Conservation (phyloP, 495 filamentous ascomycete species). For the Hypoxylon perforatum region DNA sequence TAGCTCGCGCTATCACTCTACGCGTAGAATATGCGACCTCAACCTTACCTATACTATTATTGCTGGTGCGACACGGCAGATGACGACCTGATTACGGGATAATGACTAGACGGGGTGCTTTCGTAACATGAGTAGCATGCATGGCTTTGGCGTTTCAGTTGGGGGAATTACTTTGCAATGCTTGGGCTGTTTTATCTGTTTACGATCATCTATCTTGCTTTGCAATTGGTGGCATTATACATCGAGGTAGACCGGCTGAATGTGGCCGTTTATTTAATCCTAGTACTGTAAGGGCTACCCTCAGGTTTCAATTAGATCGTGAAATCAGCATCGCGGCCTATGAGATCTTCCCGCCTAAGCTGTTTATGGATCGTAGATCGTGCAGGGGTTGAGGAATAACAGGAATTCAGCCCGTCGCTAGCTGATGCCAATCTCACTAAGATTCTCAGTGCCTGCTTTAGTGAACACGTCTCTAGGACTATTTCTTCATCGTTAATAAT, state of each 20-base stretch:
- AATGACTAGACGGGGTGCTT: conserved; percentile 1
- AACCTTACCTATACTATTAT: neutral
- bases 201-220: conserved; percentile 10
- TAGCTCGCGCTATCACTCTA: conserved; percentile 10
- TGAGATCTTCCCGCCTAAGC: neutral
- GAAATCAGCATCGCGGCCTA: conserved; percentile 2
- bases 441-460: conserved; percentile 9
- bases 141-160: conserved; percentile 39
- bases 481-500: neutral
- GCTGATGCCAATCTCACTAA: conserved; percentile 21
- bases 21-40: neutral
- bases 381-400: conserved; percentile 10
- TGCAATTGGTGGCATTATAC: conserved; percentile 5
- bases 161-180: conserved; percentile 7
- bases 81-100: conserved; percentile 3
- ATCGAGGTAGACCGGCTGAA: conserved; percentile 5
- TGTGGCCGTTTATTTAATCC: conserved; percentile 8
- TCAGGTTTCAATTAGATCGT: neutral
- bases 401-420: conserved; percentile 20
- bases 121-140: conserved; percentile 24
- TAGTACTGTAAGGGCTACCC: conserved; percentile 3
- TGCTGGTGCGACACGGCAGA: conserved; percentile 20
- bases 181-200: conserved; percentile 13
- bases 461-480: neutral
- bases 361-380: conserved; percentile 8